Evolutionary conservation across 2,329 filamentous ascomycete species (phyloP), one percentile per base, ranked within the genome.

Genomic region (Phoma sp.): DNA sequence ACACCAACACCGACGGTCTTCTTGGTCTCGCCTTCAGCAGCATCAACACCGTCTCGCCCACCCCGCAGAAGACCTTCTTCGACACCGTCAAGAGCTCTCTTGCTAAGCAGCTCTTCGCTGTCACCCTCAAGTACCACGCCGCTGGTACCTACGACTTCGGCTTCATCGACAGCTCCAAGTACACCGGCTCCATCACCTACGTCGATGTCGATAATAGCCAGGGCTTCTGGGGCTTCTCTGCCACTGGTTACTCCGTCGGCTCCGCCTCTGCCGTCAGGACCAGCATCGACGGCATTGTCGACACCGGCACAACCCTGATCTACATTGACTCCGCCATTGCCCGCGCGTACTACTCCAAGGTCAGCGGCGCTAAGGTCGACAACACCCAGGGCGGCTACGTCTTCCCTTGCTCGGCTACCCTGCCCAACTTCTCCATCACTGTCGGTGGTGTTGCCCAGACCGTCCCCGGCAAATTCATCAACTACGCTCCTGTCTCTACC

Each of bases 281-380:
- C 41, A 66, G 74, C 55, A 80, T 85, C 70, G 61, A 70, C 37
- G 82, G 80, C 61, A 89, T 90, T 70, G 84, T 85, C 65, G 88
- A 90, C 75, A 90, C 88, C 2, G 88, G 88, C 48, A 90, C 88
- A 51, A 87, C 86, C 1, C 83, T 90, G 27, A 73, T 89, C 50
- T 79, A 88, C 59, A 73, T 87, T 14, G 83, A 84, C 24, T 69
- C 79, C 50, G 61, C 68, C 29, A 77, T 87, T 55, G 81, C 85
- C 59, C 62, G 73, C 0, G 80, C 77, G 37, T 90, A 89, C 79
- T 90, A 89, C 77, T 68, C 69, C 33, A 68, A 83, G 57, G 80
- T 90, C 55, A 49, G 65, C 7, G 81, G 83, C 3, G 79, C 87
- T 0, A 60, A 74, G 40, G 75, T 85, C 67, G 75, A 79, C 65